Percentiles rank a stretch among this genome's conserved stretches.
These are phyloP conservation scores for Beauveria sp. DNA, from an alignment of 2,329 filamentous ascomycete species.

Conservation along the genomic window DNA sequence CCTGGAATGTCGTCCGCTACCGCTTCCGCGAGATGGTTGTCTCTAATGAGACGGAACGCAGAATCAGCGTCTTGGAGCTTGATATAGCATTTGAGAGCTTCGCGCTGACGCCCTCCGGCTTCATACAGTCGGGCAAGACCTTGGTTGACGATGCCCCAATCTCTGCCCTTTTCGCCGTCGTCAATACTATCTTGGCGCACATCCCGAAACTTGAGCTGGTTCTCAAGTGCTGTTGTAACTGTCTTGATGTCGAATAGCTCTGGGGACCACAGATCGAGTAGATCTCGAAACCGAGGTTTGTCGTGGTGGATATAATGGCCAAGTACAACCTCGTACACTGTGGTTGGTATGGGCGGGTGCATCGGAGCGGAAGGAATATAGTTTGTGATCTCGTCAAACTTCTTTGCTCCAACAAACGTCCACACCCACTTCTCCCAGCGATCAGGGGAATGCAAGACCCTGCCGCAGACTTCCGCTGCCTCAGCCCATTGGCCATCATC, in stretches of 20 bases:
- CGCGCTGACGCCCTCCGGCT: conserved; percentile 69
- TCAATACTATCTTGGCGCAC: conserved; percentile 70
- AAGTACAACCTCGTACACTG: conserved; percentile 83
- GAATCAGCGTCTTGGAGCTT: conserved; percentile 85
- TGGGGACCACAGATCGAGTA: conserved; percentile 76
- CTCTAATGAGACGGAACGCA: conserved; percentile 76
- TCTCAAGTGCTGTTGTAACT: conserved; percentile 71
- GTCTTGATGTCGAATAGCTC: conserved; percentile 75
- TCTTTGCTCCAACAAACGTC: conserved; percentile 78
- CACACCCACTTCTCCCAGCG: conserved; percentile 96
- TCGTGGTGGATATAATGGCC: conserved; percentile 80
- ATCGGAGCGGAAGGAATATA: conserved; percentile 74
- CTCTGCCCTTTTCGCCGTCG: conserved; percentile 61
- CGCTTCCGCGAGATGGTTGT: conserved; percentile 83
- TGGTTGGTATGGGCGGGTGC: conserved; percentile 67
- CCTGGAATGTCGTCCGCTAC: conserved; percentile 84
- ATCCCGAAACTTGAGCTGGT: conserved; percentile 69
- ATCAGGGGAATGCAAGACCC: conserved; percentile 69
- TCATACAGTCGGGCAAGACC: conserved; percentile 79
- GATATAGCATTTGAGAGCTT: conserved; percentile 85
- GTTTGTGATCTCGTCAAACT: conserved; percentile 82
- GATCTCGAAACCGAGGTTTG: conserved; percentile 64
- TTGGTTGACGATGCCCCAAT: conserved; percentile 87
- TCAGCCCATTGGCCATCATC: conserved; percentile 64
- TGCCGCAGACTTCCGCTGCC: conserved; percentile 74